Evolutionary conservation across 106 monocot species (phyloP), one percentile per base, ranked within the genome.

Genomic region (Agapanthus africanus): DNA sequence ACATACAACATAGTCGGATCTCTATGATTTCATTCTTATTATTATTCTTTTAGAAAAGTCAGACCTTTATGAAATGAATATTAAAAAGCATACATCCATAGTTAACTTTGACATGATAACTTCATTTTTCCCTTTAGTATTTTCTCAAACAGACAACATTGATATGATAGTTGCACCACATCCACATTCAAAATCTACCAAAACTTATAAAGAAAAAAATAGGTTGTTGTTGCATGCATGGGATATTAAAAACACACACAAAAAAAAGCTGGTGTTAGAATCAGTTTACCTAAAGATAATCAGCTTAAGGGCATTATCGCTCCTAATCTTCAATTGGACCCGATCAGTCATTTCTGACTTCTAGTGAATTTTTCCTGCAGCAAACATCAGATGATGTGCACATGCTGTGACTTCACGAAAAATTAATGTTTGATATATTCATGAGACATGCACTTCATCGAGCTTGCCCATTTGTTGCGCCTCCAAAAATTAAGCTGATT

Each of bases 401-500:
- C 0, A 36, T 36, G 6, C 3, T 35, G 32, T 59, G 32, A 0
- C 59, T 15, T 59, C 30, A 32, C 13, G 59, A 16, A 59, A 11
- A 31, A 31, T 15, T 59, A 13, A 28, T 32, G 59, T 31, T 33
- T 59, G 23, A n/a, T 14, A 59, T n/a, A 36, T 36, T 35, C 18
- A 61, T 61, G 18, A 19, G 61, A 65, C 23, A 16, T 40, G 22
- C 64, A 37, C 21, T 16, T 70, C 25, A 37, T 23, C 37, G 38
- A 67, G 19, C 40, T 31, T 68, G 23, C 35, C n/a, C 54, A 25
- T 11, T 26, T 54, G 35, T 70, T 56, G 1, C 19, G 7, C 50
- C 54, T 33, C 68, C 54, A 46, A 87, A 87, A 69, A 82, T 73
- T 28, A 85, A 37, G 26, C 66, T 74, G 30, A 92, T 79, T 23